Evolutionary conservation across 1,284 basidiomycete species (phyloP), one percentile per base, ranked within the genome.

Genomic region (Cryptococcus deneoformans): DNA sequence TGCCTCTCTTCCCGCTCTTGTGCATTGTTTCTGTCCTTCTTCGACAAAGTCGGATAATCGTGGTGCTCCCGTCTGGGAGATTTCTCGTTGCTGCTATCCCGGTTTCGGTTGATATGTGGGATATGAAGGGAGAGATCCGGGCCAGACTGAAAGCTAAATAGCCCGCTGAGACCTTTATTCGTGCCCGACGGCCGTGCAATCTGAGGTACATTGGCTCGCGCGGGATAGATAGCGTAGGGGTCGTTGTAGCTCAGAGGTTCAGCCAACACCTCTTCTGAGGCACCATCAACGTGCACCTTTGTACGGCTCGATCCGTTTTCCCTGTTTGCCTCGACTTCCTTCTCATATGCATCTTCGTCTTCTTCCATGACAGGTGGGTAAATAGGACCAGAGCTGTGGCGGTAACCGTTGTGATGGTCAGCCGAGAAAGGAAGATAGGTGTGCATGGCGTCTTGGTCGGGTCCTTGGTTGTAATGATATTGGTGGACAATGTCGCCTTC

Each of bases 401-500:
- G 45, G 7, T 35, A 14, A 20, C 37, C 52, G 24, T n/a, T 20
- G 20, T 14, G 50, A 45, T 38, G 12, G 29, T 14, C 50, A 43
- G 20, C 49, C 16, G 54, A 49, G 11, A 1, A n/a, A 14, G 60
- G 8, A 60, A 48, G 7, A 57, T 50, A n/a, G 58, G 58, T 9
- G 52, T 76, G 72, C 3, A 59, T 57, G 9, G 69, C 68, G 34
- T 64, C 61, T 6, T 55, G 58, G 34, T 69, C 67, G 20, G 20
- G 8, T 62, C 62, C 20, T 67, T 61, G 54, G 9, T 57, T 61
- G 59, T 74, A 74, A 37, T 67, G 72, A 56, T 78, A 78, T 56
- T 76, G 69, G 63, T 78, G 75, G 2, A 77, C 73, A 10, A 74
- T 61, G 50, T 78, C 75, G 8, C 67, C 63, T 55, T 74, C 70